Evolutionary conservation across 164 flowering plant genomes (phyloP).

Genomic region (Chimonanthus praecox): DNA sequence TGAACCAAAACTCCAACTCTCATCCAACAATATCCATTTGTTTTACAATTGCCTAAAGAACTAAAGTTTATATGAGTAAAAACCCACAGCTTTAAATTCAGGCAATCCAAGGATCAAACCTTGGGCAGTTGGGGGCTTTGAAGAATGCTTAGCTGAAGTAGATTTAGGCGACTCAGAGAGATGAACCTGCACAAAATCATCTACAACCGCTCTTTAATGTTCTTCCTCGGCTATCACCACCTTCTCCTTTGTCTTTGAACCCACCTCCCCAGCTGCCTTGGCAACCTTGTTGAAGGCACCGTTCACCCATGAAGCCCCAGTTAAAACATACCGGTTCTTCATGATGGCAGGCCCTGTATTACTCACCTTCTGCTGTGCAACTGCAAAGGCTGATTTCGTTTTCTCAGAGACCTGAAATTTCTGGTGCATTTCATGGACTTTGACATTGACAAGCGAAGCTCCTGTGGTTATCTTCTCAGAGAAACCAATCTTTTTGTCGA

Average conservation of each 20-base stretch:
- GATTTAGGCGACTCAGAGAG: slow-evolving; percentile 48
- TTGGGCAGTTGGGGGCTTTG: slow-evolving; percentile 43
- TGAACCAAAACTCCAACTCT: no score
- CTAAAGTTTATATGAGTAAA: no score
- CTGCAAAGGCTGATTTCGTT: slow-evolving; percentile 81
- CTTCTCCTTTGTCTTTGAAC: slow-evolving; percentile 80
- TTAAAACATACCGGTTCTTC: slow-evolving; percentile 74
- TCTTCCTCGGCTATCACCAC: slow-evolving; percentile 57
- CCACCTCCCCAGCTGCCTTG: slow-evolving; percentile 88
- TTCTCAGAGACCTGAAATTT: slow-evolving; percentile 90
- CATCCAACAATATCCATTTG: no score
- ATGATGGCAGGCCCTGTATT: slow-evolving; percentile 86
- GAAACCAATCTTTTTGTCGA: slow-evolving; percentile 82
- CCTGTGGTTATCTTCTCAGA: slow-evolving; percentile 72
- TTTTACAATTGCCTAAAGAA: no score
- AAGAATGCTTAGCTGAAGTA: slow-evolving; percentile 28
- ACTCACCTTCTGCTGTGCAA: slow-evolving; percentile 77
- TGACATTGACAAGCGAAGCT: slow-evolving; percentile 64
- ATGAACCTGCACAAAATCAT: slow-evolving; percentile 57
- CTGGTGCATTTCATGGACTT: slow-evolving; percentile 81
- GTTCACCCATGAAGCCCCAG: slow-evolving; percentile 76
- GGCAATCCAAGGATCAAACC: slow-evolving; percentile 50
- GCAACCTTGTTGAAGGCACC: slow-evolving; percentile 78
- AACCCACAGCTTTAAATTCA: not conserved
- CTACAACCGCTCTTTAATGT: slow-evolving; percentile 47